A percentile compares a stretch with the other conserved stretches of the same genome.
Conservation (phyloP, 371 early-diverging fungal species). For the Mortierella sp. region DNA sequence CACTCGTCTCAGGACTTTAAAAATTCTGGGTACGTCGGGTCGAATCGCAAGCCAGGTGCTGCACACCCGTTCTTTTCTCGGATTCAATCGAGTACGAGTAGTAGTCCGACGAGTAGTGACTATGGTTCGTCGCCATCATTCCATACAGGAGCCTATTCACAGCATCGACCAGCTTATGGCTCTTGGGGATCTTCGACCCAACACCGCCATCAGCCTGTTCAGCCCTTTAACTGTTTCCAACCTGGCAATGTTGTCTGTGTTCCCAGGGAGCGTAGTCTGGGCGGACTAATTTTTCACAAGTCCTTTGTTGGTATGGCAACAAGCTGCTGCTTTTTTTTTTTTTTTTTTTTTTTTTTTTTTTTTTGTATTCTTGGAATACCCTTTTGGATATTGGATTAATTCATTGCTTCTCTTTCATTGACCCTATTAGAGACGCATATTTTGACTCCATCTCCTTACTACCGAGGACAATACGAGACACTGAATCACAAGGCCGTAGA, state of each 20-base stretch:
- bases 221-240: constrained; percentile 54
- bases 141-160: constrained; percentile 13
- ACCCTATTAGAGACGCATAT: constrained; percentile 63
- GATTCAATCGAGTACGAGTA: constrained; percentile 22
- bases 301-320: constrained; percentile 61
- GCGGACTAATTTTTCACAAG: constrained; percentile 63
- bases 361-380: not conserved
- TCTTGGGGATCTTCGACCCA: not conserved
- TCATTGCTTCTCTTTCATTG: constrained; percentile 8
- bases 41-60: constrained; percentile 34
- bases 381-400: constrained; percentile 1
- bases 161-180: constrained; percentile 11
- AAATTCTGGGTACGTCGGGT: constrained; percentile 49
- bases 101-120: constrained; percentile 37
- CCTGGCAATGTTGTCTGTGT: constrained; percentile 65
- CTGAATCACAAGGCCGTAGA: constrained; percentile 66
- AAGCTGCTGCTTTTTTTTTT: not conserved
- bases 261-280: constrained; percentile 64
- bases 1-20: constrained; percentile 47
- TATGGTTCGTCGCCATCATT: constrained; percentile 46
- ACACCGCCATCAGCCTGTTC: constrained; percentile 42
- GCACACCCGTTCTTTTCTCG: constrained; percentile 28
- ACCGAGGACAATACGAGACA: constrained; percentile 64
- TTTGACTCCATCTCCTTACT: constrained; percentile 69
- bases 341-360: not conserved